Conservation (phyloP, 306 rosid genomes). For the Acacia acuminata region DNA sequence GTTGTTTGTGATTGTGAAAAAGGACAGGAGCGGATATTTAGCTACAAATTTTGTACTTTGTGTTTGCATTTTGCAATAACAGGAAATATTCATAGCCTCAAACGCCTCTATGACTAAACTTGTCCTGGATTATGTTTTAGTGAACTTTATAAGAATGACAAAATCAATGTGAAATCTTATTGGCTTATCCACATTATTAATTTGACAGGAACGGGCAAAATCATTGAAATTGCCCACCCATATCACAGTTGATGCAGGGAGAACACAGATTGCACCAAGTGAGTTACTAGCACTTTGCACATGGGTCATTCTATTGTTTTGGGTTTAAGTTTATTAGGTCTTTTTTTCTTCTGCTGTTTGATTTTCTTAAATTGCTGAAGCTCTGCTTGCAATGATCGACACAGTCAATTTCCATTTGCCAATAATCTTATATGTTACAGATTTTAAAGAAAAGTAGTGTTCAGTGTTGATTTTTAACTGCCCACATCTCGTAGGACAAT, state of each 20-base stretch:
- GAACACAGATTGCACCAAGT: conserved; percentile 99
- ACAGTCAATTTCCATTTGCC: background rate
- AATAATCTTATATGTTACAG: background rate
- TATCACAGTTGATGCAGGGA: conserved; percentile 93
- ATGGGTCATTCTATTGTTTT: background rate
- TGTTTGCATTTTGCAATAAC: background rate
- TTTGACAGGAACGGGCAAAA: conserved; percentile 78
- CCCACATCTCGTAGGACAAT: background rate
- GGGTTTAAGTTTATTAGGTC: background rate
- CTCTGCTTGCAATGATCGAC: background rate
- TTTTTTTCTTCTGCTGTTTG: background rate
- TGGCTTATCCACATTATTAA: conserved; percentile 1
- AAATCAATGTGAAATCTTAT: conserved; percentile 2
- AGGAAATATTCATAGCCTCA: background rate
- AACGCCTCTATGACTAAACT: background rate
- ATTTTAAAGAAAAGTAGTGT: conserved; percentile 7
- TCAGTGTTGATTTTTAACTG: conserved; percentile 4
- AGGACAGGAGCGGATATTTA: background rate
- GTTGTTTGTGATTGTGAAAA: background rate
- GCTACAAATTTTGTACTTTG: background rate
- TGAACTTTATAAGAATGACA: background rate
- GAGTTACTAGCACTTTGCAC: conserved; percentile 40
- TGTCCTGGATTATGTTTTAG: background rate
- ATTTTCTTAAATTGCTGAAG: background rate
- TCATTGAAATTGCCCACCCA: conserved; percentile 80